A percentile compares a stretch with the other conserved stretches of the same genome.
Conservation (phyloP, 169 alveolate genomes). For the Plasmodium yoelii region DNA sequence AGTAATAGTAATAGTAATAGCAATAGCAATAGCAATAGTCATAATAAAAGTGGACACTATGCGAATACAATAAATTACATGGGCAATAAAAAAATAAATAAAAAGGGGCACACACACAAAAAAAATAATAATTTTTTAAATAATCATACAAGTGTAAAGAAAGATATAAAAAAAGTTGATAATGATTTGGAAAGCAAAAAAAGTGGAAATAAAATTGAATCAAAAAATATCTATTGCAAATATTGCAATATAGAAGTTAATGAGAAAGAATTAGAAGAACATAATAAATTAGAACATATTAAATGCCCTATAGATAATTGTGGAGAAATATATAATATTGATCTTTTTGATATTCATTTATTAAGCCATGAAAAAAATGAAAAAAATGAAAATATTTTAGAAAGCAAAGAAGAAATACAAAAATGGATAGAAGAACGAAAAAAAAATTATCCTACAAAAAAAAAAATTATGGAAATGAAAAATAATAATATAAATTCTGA, state of each 20-base stretch:
- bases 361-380: constrained; percentile 74
- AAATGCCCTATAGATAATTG: constrained; percentile 71
- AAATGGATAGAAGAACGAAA: constrained; percentile 71
- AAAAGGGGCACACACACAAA: background rate
- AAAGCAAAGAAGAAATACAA: constrained; percentile 57
- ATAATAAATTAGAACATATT: constrained; percentile 43
- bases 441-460: constrained; percentile 64
- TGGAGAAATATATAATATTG: constrained; percentile 33
- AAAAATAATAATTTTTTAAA: background rate
- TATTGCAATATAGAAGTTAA: constrained; percentile 39
- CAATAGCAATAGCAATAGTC: no score
- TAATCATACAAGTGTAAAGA: background rate
- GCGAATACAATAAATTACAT: no score
- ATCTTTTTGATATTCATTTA: constrained; percentile 50
- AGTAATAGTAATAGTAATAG: no score
- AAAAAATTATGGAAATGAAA: constrained; percentile 12
- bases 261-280: constrained; percentile 18
- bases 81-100: background rate
- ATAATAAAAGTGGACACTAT: no score
- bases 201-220: background rate
- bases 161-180: background rate
- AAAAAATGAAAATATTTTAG: constrained; percentile 46
- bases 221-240: constrained; percentile 27
- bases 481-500: constrained; percentile 12
- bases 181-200: background rate